Evolutionary conservation across 345 rosid species (phyloP).

Genomic region (Combretum micranthum): DNA sequence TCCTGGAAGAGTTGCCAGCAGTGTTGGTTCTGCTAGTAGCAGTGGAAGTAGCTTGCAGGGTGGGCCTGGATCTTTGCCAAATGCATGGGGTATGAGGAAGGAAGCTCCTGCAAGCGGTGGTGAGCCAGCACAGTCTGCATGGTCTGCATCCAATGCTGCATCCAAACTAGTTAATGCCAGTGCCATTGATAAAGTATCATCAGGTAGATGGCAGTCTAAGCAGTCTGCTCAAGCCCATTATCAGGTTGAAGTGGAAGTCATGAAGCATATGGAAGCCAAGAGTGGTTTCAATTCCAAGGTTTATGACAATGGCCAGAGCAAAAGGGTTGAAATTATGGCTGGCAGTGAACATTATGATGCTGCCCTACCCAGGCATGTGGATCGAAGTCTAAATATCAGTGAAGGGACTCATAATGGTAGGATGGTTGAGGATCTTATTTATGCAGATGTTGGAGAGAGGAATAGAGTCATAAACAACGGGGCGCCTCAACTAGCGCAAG

Average conservation of each 20-base stretch:
- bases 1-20: conserved; percentile 36
- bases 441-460: conserved; percentile 38
- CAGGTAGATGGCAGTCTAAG: conserved; percentile 73
- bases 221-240: conserved; percentile 21
- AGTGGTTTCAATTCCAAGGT: conserved; percentile 19
- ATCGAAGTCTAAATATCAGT: conserved; percentile 26
- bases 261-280: conserved; percentile 35
- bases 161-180: conserved; percentile 60
- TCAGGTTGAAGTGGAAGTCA: conserved; percentile 42
- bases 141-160: conserved; percentile 40
- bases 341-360: conserved; percentile 28
- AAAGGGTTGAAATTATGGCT: conserved; percentile 21
- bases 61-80: conserved; percentile 30
- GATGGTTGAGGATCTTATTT: conserved; percentile 16
- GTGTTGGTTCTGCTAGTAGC: conserved; percentile 18
- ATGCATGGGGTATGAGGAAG: conserved; percentile 60
- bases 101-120: conserved; percentile 24
- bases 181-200: conserved; percentile 68
- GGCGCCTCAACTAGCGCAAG: conserved; percentile 22
- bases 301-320: conserved; percentile 20
- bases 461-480: conserved; percentile 20
- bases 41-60: conserved; percentile 26
- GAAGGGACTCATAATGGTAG: conserved; percentile 31
- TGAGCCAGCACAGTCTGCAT: conserved; percentile 38
- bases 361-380: conserved; percentile 26